A percentile compares a stretch with the other conserved stretches of the same genome.
Conservation (phyloP, 352 stramenopile species). For the Globisporangium parvum region DNA sequence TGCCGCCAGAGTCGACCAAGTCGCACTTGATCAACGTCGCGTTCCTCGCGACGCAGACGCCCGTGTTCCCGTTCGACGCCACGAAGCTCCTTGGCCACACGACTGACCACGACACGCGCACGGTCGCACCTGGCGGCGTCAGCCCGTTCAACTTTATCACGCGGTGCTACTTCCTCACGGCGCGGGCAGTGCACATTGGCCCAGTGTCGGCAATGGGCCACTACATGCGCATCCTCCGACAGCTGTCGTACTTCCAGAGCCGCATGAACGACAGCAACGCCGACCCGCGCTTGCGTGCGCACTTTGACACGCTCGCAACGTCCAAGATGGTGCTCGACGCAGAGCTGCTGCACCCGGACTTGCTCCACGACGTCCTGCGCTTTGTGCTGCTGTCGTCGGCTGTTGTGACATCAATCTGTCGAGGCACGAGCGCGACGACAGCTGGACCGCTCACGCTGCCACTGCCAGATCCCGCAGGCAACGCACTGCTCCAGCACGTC, state of each 20-base stretch:
- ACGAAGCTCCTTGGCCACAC: slow-evolving; percentile 42
- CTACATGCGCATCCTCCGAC: slow-evolving; percentile 85
- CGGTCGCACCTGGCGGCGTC: slow-evolving; percentile 4
- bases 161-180: slow-evolving; percentile 94
- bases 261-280: slow-evolving; percentile 61
- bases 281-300: slow-evolving; percentile 60
- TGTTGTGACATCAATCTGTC: slow-evolving; percentile 57
- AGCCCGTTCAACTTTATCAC: slow-evolving; percentile 95
- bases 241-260: slow-evolving; percentile 86
- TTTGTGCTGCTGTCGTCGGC: slow-evolving; percentile 63
- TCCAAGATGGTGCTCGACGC: slow-evolving; percentile 80
- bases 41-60: slow-evolving; percentile 44
- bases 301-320: slow-evolving; percentile 66
- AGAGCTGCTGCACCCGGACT: slow-evolving; percentile 68
- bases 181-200: slow-evolving; percentile 89
- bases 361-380: slow-evolving; percentile 71
- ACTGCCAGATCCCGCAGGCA: slow-evolving; percentile 18
- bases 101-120: slow-evolving; percentile 17
- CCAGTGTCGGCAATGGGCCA: slow-evolving; percentile 79
- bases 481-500: slow-evolving; percentile 64
- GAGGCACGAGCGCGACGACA: slow-evolving; percentile 6
- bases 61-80: slow-evolving; percentile 57
- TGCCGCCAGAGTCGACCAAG: slow-evolving; percentile 75
- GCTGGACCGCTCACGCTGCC: slow-evolving; percentile 28
- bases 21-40: slow-evolving; percentile 57